Conservation (phyloP, 352 stramenopile species). For the Globisporangium viniferum region DNA sequence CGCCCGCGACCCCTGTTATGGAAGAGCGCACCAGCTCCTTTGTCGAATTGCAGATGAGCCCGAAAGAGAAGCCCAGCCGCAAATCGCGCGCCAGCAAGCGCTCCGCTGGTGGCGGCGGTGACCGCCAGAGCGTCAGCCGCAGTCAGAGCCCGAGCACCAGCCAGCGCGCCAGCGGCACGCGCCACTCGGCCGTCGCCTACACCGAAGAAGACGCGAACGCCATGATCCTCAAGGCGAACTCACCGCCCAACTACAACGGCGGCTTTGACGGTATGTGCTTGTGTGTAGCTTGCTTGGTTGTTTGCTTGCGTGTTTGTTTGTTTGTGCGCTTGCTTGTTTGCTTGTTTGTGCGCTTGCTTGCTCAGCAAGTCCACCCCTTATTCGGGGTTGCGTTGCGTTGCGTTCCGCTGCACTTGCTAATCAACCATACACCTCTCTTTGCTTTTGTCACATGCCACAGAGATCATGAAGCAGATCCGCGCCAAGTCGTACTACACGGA, state of each 20-base stretch:
- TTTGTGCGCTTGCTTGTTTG: too few relatives aligned
- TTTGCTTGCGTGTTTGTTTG: not conserved
- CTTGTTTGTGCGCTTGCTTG: too few relatives aligned
- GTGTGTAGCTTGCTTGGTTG: not conserved
- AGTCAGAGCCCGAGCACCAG: constrained; percentile 18
- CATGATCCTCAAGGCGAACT: constrained; percentile 63
- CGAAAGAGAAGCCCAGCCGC: constrained; percentile 14
- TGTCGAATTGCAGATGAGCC: constrained; percentile 26
- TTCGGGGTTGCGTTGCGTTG: not conserved
- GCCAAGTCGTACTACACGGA: constrained; percentile 75
- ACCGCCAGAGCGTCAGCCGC: constrained; percentile 12
- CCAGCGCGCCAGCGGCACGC: constrained; percentile 19
- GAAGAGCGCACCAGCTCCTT: constrained; percentile 56
- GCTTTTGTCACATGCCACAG: constrained; percentile 14
- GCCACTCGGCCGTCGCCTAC: constrained; percentile 27
- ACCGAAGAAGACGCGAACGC: constrained; percentile 60
- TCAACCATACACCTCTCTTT: not conserved
- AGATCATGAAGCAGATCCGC: constrained; percentile 81
- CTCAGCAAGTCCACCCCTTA: not conserved
- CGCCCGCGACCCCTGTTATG: constrained; percentile 22
- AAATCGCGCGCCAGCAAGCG: constrained; percentile 26
- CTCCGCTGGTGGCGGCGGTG: not conserved
- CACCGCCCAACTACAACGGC: constrained; percentile 58
- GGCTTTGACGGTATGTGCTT: constrained; percentile 41
- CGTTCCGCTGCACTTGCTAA: not conserved